These are phyloP conservation scores for Podila minutissima DNA, from an alignment of 192 early-diverging fungal genomes.

Conservation along the genomic window DNA sequence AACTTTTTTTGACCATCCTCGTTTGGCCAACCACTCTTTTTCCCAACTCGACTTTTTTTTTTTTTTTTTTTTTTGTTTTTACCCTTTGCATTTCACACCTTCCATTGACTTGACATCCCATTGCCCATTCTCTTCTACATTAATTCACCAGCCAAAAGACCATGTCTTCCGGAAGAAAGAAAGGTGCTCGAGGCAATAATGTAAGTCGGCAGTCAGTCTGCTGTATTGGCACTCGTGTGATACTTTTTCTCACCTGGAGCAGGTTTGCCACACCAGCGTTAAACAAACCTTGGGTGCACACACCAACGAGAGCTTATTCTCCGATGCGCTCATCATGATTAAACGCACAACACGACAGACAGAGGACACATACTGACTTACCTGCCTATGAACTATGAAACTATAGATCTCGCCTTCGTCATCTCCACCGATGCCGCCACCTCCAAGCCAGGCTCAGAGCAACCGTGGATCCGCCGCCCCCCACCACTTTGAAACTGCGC, in stretches of 20 bases:
- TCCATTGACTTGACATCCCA: not conserved
- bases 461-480: conserved; percentile 22
- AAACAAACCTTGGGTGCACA: no score
- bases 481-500: conserved; percentile 16
- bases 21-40: not conserved
- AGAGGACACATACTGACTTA: not conserved
- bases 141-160: not conserved
- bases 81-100: not conserved
- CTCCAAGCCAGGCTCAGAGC: conserved; percentile 12
- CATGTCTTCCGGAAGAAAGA: not conserved
- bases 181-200: not conserved
- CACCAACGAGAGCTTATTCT: no score
- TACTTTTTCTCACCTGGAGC: no score
- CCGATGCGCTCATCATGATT: no score
- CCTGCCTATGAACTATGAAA: not conserved
- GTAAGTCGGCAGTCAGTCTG: not conserved
- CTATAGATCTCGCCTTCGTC: conserved; percentile 22
- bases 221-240: no score
- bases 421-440: conserved; percentile 32
- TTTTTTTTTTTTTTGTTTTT: not conserved
- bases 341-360: not conserved
- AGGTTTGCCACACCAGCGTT: no score
- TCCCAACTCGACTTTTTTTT: not conserved
- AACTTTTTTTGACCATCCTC: not conserved
- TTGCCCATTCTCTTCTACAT: not conserved